Evolutionary conservation across 192 early-diverging fungal genomes (phyloP).

Genomic region (Rhizoclosmatium sp.): DNA sequence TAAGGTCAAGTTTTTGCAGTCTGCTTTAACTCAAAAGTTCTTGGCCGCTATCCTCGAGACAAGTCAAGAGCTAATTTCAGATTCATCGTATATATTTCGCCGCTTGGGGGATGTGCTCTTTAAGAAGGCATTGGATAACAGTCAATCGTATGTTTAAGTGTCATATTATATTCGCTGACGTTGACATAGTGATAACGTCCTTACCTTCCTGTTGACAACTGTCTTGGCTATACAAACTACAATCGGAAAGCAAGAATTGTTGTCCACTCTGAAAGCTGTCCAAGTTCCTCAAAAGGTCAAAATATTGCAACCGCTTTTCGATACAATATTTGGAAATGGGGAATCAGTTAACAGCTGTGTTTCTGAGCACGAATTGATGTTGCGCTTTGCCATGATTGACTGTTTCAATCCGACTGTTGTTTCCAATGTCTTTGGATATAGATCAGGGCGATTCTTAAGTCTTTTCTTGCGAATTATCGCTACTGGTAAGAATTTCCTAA

Average conservation of each 20-base stretch:
- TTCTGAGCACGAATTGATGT: conserved; percentile 28
- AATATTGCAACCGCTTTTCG: conserved; percentile 66
- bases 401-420: conserved; percentile 59
- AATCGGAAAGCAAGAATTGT: conserved; percentile 45
- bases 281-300: conserved; percentile 67
- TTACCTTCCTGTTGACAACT: conserved; percentile 55
- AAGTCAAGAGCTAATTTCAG: conserved; percentile 55
- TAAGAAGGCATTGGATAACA: conserved; percentile 9
- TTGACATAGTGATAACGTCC: conserved; percentile 33
- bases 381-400: conserved; percentile 55
- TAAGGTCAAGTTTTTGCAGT: conserved; percentile 65
- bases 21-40: conserved; percentile 54
- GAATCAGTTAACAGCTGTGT: conserved; percentile 37
- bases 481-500: neutral
- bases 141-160: neutral
- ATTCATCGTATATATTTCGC: conserved; percentile 49
- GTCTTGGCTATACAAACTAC: conserved; percentile 48
- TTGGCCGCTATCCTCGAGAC: conserved; percentile 57
- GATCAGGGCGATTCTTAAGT: conserved; percentile 54
- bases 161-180: too few species aligned
- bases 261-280: conserved; percentile 57
- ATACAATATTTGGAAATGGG: conserved; percentile 49
- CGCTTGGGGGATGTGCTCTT: conserved; percentile 40
- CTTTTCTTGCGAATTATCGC: conserved; percentile 50
- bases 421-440: conserved; percentile 53